phyloP scores from a whole-genome alignment of 2,329 filamentous ascomycete species.

The Stenocarpella maydis region DNA sequence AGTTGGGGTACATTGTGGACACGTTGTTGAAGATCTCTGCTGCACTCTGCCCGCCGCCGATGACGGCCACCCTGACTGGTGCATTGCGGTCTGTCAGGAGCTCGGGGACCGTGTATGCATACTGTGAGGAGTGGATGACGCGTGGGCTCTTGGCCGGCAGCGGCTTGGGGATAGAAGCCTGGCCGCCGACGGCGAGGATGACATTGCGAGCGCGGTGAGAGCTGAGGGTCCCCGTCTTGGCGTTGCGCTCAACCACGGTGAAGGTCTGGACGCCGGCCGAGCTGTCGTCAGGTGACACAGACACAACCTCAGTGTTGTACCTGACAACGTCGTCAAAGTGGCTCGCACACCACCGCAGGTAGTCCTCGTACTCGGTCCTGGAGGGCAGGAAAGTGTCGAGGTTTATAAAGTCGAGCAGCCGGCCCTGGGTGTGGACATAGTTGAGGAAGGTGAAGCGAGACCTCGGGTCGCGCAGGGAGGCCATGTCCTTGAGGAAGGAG shows the following conservation, averaged over 20 bases:
- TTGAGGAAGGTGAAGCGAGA: slow-evolving; percentile 96
- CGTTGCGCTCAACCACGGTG: slow-evolving; percentile 70
- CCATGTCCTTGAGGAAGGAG: slow-evolving; percentile 95
- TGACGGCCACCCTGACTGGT: slow-evolving; percentile 79
- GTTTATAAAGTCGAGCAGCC: slow-evolving; percentile 92
- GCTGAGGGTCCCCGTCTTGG: slow-evolving; percentile 61
- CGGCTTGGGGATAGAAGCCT: slow-evolving; percentile 73
- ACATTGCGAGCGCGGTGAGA: slow-evolving; percentile 70
- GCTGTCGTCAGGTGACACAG: slow-evolving; percentile 68
- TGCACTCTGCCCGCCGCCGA: slow-evolving; percentile 90
- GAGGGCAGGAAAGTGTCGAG: slow-evolving; percentile 87
- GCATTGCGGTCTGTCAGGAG: slow-evolving; percentile 64
- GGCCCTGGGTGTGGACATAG: slow-evolving; percentile 82
- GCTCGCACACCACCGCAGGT: slow-evolving; percentile 89
- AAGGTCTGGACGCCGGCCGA: slow-evolving; percentile 68
- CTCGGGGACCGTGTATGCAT: slow-evolving; percentile 69
- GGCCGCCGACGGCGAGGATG: slow-evolving; percentile 64
- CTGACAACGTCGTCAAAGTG: slow-evolving; percentile 77
- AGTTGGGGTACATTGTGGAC: slow-evolving; percentile 82
- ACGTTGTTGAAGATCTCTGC: slow-evolving; percentile 96
- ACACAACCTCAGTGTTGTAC: slow-evolving; percentile 81
- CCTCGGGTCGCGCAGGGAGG: slow-evolving; percentile 84
- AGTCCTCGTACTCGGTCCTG: slow-evolving; percentile 91
- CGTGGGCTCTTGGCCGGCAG: slow-evolving; percentile 75
- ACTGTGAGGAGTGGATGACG: slow-evolving; percentile 90